Conservation (phyloP, 176 grass and related monocot species). For the Bolboschoenus planiculmis region DNA sequence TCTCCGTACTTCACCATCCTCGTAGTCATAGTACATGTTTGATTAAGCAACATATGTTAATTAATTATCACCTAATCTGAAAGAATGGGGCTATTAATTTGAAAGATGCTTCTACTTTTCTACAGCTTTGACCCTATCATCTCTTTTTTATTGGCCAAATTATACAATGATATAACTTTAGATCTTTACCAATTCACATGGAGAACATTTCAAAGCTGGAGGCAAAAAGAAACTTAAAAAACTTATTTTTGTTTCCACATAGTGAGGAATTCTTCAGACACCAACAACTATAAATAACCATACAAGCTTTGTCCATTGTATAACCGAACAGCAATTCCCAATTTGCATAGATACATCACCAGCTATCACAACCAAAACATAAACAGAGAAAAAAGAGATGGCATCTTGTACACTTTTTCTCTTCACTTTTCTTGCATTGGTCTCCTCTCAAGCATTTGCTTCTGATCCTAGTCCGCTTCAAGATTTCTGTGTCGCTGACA, state of each 20-base stretch:
- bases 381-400: background rate
- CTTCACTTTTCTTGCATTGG: background rate
- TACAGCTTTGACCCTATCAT: background rate
- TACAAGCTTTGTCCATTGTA: background rate
- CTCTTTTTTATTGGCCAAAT: background rate
- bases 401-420: background rate
- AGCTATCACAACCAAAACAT: background rate
- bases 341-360: background rate
- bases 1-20: too few species aligned
- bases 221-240: background rate
- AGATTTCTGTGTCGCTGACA: conserved; percentile 25
- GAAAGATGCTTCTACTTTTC: background rate
- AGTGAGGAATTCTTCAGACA: background rate
- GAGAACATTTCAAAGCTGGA: background rate
- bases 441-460: conserved; percentile 28
- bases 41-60: too few species aligned
- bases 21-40: too few species aligned
- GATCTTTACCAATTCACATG: background rate
- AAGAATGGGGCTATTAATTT: background rate
- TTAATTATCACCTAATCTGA: too few species aligned
- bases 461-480: conserved; percentile 41
- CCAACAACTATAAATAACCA: background rate
- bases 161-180: background rate
- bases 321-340: background rate
- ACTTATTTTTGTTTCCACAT: background rate